phyloP scores from a whole-genome alignment of 163 green algal genomes.

The Prototheca wickerhamii region DNA sequence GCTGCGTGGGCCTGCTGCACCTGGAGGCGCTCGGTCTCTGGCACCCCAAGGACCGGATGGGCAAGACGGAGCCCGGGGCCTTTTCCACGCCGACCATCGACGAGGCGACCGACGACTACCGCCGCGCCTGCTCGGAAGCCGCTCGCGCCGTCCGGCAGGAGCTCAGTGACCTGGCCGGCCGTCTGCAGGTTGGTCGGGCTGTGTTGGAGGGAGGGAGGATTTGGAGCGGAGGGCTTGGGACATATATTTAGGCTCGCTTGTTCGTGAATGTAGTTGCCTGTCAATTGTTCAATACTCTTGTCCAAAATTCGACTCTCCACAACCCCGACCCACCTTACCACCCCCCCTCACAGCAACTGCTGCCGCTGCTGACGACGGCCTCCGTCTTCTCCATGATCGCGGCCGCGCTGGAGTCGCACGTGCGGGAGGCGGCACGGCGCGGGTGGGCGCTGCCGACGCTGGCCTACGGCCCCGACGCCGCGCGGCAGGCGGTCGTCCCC shows the following conservation, averaged over 20 bases:
- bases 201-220: not conserved
- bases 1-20: not conserved
- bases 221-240: not conserved
- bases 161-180: slow-evolving; percentile 23
- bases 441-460: slow-evolving; percentile 32
- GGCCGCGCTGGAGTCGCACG: slow-evolving; percentile 30
- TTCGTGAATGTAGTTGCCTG: not conserved
- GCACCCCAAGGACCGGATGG: slow-evolving; percentile 40
- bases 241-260: too few species aligned
- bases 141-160: slow-evolving; percentile 17
- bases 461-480: not conserved
- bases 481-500: not conserved
- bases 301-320: not conserved
- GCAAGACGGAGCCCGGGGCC: slow-evolving; percentile 17
- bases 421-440: slow-evolving; percentile 23
- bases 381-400: slow-evolving; percentile 28
- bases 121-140: slow-evolving; percentile 23
- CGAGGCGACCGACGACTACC: slow-evolving; percentile 32
- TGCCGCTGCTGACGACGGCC: slow-evolving; percentile 28
- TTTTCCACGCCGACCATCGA: slow-evolving; percentile 23
- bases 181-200: slow-evolving; percentile 17
- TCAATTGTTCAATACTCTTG: not conserved
- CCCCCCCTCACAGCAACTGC: slow-evolving; percentile 3
- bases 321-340: not conserved
- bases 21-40: slow-evolving; percentile 11